These are phyloP conservation scores for Yarrowia yakushimensis DNA, from an alignment of 805 yeast genomes.

Conservation along the genomic window DNA sequence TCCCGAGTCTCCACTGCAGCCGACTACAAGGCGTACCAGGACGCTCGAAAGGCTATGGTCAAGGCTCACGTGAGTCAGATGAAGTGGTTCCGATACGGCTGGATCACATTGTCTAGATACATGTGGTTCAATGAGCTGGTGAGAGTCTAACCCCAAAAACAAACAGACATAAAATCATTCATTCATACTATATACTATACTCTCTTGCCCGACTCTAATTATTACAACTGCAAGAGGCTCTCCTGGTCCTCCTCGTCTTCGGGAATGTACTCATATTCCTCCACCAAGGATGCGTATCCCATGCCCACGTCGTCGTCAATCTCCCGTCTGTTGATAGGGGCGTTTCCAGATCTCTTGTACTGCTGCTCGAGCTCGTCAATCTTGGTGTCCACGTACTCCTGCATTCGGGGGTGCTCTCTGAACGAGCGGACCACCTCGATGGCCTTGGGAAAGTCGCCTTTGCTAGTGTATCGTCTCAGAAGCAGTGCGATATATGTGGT, in stretches of 20 bases:
- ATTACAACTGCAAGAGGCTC: slow-evolving; percentile 13
- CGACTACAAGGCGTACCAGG: slow-evolving; percentile 33
- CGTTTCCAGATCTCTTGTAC: not conserved
- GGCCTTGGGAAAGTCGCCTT: slow-evolving; percentile 9
- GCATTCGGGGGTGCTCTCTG: not conserved
- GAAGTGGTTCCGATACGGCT: slow-evolving; percentile 92
- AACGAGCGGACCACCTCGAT: not conserved
- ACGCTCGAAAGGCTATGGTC: slow-evolving; percentile 65
- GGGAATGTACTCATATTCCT: slow-evolving; percentile 13
- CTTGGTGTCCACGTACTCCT: not conserved
- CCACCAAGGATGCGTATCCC: not conserved
- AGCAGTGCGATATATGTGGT: not conserved
- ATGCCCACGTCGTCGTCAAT: not conserved
- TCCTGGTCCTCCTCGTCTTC: slow-evolving; percentile 24
- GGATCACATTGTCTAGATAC: slow-evolving; percentile 76
- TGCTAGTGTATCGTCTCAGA: not conserved
- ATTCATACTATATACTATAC: not conserved
- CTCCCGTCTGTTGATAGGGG: not conserved
- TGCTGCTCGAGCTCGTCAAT: not conserved
- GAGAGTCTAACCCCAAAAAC: too few relatives aligned
- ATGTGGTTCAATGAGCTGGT: slow-evolving; percentile 63
- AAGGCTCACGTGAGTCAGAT: slow-evolving; percentile 83
- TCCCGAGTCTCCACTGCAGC: slow-evolving; percentile 24
- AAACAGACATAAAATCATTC: not conserved
- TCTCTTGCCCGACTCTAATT: not conserved